A percentile compares a stretch with the other conserved stretches of the same genome.
These are phyloP conservation scores for Iris macrosiphon DNA, from an alignment of 106 monocot genomes.

Conservation along the genomic window DNA sequence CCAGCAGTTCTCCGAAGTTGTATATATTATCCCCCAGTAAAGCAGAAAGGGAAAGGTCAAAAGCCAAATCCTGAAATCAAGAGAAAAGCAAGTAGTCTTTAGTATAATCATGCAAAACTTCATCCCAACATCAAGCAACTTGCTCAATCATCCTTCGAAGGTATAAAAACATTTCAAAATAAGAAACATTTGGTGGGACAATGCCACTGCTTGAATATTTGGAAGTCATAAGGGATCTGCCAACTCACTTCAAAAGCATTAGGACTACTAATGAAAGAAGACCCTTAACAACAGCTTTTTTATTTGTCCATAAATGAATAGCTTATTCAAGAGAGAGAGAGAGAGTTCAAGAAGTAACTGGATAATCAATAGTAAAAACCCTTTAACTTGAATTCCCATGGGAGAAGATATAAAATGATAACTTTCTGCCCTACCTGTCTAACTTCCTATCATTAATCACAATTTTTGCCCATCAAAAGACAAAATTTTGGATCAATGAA, in stretches of 20 bases:
- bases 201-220: background rate
- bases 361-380: too few species aligned
- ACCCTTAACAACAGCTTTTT: too few species aligned
- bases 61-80: conserved; percentile 63
- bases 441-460: too few species aligned
- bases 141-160: background rate
- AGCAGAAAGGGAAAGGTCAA: conserved; percentile 77
- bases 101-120: background rate
- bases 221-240: background rate
- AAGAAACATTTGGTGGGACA: background rate
- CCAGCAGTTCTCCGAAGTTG: conserved; percentile 83
- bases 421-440: too few species aligned
- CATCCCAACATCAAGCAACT: background rate
- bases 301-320: too few species aligned
- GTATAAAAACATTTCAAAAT: background rate
- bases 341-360: too few species aligned
- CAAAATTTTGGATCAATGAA: too few species aligned
- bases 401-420: too few species aligned
- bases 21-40: conserved; percentile 73
- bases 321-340: too few species aligned
- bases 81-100: background rate
- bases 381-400: too few species aligned
- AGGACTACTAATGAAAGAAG: too few species aligned
- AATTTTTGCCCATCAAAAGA: too few species aligned
- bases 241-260: background rate